Base-by-base conservation (phyloP, 2,329 filamentous ascomycete species). In the Aspergillus glaucus region DNA sequence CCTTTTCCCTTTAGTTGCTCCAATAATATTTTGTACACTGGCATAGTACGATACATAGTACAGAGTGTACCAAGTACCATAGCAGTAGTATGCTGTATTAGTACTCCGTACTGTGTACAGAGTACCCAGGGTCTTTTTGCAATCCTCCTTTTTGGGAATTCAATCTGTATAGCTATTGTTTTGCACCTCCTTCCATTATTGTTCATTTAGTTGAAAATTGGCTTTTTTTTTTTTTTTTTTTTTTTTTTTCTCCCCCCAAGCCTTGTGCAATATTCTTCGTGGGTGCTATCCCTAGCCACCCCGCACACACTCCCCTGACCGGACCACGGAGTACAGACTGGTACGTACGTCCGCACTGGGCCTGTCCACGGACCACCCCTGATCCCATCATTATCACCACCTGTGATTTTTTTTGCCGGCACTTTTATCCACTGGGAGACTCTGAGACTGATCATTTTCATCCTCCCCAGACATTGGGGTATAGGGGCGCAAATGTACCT, bases 301-400 rank as follows among this genome's bases (percentile, higher is more conserved):
- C 37, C 26, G 26, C 26, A 30, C 24, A 26, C 26, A 30, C 17
- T 36, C 34, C 34, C 15, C 34, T 36, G 14, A 36, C 14, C 6
- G 19, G 10, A 40, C 37, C 17, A 40, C 34, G 14, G 34, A 41
- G 8, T 41, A 19, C 36, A 15, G 22, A 28, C 26, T 28, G 21
- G 41, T 43, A 43, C 41, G 41, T 40, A 40, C 37, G 9, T 3
- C 17, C 19, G 19, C 17, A 19, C 22, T 39, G 21, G 22, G 22
- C 24, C 41, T 43, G 41, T 43, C 22, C 41, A 43, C 41, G 41
- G 41, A 28, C 41, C 41, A 43, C 24, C 41, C 41, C 41, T 43
- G 41, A 43, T 43, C 41, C 37, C 22, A 43, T 43, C 22, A 21
- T 30, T n/a, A 30, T 15, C 17, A 28, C 22, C 12, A 26, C 12